These are phyloP conservation scores for Neoboletus magnificus DNA, from an alignment of 768 basidiomycete species.

Conservation along the genomic window DNA sequence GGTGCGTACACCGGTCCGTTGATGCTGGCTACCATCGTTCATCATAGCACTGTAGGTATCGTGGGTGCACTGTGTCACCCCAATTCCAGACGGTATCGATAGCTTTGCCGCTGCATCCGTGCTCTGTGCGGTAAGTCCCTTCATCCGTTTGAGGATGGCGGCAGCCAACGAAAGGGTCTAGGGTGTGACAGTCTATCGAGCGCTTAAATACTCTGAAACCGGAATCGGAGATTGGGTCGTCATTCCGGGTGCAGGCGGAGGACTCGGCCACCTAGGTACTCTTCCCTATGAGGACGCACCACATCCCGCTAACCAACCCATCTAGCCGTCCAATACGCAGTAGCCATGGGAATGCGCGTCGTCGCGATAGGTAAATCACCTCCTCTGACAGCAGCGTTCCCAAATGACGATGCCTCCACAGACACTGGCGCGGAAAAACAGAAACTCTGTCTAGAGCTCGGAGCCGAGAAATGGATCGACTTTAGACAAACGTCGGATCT, in stretches of 20 bases:
- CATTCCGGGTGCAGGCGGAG: slow-evolving; percentile 76
- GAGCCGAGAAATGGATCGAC: slow-evolving; percentile 78
- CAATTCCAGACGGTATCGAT: slow-evolving; percentile 66
- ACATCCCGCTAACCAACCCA: background rate
- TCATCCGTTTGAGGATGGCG: no score
- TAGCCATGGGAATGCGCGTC: slow-evolving; percentile 71
- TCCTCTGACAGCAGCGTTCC: background rate
- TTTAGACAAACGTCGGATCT: slow-evolving; percentile 67
- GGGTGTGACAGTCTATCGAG: slow-evolving; percentile 86
- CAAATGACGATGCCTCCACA: slow-evolving; percentile 12
- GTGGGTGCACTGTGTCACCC: slow-evolving; percentile 69
- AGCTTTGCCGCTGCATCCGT: slow-evolving; percentile 71
- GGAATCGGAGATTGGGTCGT: slow-evolving; percentile 72
- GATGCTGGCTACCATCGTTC: background rate
- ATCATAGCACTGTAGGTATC: slow-evolving; percentile 45
- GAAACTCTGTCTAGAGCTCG: slow-evolving; percentile 55
- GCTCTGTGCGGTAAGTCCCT: slow-evolving; percentile 59
- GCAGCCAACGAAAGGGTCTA: slow-evolving; percentile 14
- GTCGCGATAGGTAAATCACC: slow-evolving; percentile 58
- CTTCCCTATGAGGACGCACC: background rate
- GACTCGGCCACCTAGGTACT: slow-evolving; percentile 76
- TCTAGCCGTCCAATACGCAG: slow-evolving; percentile 77
- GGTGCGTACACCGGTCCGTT: slow-evolving; percentile 31
- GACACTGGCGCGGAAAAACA: slow-evolving; percentile 77
- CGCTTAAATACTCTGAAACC: slow-evolving; percentile 68